Evolutionary conservation across 1,139 yeast genomes (phyloP).

Genomic region (Pichia sp.): DNA sequence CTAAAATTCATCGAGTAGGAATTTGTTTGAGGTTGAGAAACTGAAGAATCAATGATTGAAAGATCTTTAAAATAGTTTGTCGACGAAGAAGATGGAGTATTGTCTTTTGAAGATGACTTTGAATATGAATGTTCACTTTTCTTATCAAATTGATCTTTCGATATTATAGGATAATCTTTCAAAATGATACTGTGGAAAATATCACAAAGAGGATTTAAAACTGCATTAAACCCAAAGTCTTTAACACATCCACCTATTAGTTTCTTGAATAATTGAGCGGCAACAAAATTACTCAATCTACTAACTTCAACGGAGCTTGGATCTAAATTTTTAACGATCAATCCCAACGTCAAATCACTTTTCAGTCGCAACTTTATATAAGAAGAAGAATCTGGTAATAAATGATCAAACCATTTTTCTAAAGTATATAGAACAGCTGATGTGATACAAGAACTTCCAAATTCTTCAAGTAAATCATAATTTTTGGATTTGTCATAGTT

Average conservation of each 20-base stretch:
- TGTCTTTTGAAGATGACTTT: background rate
- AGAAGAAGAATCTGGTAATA: conserved; percentile 42
- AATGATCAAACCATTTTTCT: conserved; percentile 45
- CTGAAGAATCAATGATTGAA: conserved; percentile 16
- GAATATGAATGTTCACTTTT: background rate
- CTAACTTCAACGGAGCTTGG: conserved; percentile 34
- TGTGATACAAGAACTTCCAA: conserved; percentile 52
- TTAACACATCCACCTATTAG: conserved; percentile 64
- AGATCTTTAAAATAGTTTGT: conserved; percentile 6
- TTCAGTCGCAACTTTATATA: conserved; percentile 49
- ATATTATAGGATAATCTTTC: conserved; percentile 55
- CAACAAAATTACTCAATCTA: conserved; percentile 38
- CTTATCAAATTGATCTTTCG: conserved; percentile 12
- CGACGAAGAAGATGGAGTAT: background rate
- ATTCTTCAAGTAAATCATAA: conserved; percentile 41
- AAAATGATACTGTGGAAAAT: conserved; percentile 57
- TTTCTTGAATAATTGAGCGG: conserved; percentile 46
- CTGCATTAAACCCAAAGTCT: conserved; percentile 71
- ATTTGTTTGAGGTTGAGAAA: conserved; percentile 9
- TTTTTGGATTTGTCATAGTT: conserved; percentile 11
- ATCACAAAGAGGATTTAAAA: conserved; percentile 57
- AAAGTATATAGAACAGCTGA: conserved; percentile 54
- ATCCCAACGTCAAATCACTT: conserved; percentile 38
- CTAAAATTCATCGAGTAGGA: conserved; percentile 1
- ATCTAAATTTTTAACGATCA: conserved; percentile 45